Percentiles rank a stretch among this genome's conserved stretches.
phyloP scores from a whole-genome alignment of 2,329 filamentous ascomycete species.

The Aspergillus neotritici region DNA sequence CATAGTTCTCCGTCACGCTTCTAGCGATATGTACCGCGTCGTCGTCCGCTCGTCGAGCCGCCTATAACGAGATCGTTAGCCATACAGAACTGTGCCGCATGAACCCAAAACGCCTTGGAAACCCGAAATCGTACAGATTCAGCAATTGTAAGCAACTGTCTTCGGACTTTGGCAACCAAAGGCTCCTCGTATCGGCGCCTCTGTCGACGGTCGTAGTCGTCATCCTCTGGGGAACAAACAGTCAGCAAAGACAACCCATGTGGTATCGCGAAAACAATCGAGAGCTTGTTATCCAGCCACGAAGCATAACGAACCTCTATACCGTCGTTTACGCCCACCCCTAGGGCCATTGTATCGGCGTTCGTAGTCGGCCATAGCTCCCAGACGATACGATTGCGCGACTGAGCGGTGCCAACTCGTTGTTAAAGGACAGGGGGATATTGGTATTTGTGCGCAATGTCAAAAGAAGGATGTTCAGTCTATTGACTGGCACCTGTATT shows the following conservation, averaged over 20 bases:
- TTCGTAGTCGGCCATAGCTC: slow-evolving; percentile 50
- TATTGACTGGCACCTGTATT: too few relatives aligned
- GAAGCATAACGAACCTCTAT: slow-evolving; percentile 57
- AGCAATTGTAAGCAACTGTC: slow-evolving; percentile 72
- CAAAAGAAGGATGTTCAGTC: too few relatives aligned
- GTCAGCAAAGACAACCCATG: neutral
- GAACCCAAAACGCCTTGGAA: slow-evolving; percentile 2
- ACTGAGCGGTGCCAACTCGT: neutral
- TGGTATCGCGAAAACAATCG: neutral
- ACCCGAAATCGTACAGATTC: slow-evolving; percentile 54
- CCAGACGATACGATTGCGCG: neutral
- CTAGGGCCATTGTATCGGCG: slow-evolving; percentile 51
- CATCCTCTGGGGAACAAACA: slow-evolving; percentile 54
- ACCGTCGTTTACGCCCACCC: slow-evolving; percentile 64
- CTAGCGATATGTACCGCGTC: slow-evolving; percentile 70
- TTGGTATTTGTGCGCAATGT: too few relatives aligned
- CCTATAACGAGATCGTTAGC: slow-evolving; percentile 29
- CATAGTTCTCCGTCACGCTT: slow-evolving; percentile 73
- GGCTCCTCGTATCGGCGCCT: slow-evolving; percentile 71
- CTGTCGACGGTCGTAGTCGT: slow-evolving; percentile 68
- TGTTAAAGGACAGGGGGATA: too few relatives aligned
- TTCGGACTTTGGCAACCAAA: slow-evolving; percentile 64
- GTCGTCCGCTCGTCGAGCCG: slow-evolving; percentile 70
- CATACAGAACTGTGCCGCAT: slow-evolving; percentile 5
- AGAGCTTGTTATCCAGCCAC: neutral